These are phyloP conservation scores for Magnaporthiopsis incrustans DNA, from an alignment of 2,329 filamentous ascomycete species.

Conservation along the genomic window DNA sequence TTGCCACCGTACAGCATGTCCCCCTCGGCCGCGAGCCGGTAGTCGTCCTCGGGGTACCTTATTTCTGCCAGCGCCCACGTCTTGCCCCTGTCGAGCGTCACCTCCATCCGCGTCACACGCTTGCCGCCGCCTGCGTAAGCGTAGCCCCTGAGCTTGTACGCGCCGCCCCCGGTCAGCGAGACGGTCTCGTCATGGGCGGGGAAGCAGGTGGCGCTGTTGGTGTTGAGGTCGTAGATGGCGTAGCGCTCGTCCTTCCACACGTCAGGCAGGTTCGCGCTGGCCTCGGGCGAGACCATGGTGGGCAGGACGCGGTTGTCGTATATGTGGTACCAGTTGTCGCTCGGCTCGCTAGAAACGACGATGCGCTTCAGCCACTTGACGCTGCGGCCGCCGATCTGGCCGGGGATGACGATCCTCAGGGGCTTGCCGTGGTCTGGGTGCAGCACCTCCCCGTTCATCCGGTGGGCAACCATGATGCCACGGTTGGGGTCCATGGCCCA, in stretches of 20 bases:
- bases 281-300: conserved; percentile 77
- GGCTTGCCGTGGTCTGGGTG: conserved; percentile 82
- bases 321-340: conserved; percentile 92
- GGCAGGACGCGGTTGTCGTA: conserved; percentile 88
- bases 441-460: conserved; percentile 81
- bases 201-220: conserved; percentile 74
- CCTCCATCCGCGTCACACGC: conserved; percentile 71
- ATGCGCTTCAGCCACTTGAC: conserved; percentile 88
- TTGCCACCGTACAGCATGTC: conserved; percentile 65
- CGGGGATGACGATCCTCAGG: conserved; percentile 73
- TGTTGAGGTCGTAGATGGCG: conserved; percentile 85
- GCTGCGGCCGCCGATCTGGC: conserved; percentile 84
- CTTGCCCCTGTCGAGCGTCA: conserved; percentile 76
- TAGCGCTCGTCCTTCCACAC: conserved; percentile 88
- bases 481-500: conserved; percentile 79
- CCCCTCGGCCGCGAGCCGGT: conserved; percentile 53
- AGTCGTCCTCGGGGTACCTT: conserved; percentile 78
- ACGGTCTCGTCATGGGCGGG: conserved; percentile 71
- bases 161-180: conserved; percentile 34
- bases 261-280: conserved; percentile 61
- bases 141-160: conserved; percentile 68
- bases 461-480: conserved; percentile 80
- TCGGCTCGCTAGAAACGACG: conserved; percentile 68
- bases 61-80: conserved; percentile 72
- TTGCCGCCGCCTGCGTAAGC: conserved; percentile 86